Percentiles rank a stretch among this genome's conserved stretches.
Evolutionary conservation across 345 rosid species (phyloP).

Genomic region (Brassica cretica): DNA sequence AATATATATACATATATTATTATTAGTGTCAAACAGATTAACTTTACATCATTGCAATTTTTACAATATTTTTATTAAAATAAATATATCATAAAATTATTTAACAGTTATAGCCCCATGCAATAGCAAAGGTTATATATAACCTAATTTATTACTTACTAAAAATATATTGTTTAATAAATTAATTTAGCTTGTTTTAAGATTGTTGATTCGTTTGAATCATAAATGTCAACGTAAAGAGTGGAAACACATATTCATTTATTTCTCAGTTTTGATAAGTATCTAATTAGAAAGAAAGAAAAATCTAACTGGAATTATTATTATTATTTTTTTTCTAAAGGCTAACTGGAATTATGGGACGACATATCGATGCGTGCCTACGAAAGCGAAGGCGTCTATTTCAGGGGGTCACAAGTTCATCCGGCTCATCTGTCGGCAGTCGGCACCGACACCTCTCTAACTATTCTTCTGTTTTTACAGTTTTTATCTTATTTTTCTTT

Average conservation of each 20-base stretch:
- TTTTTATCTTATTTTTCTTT: slow-evolving; percentile 9
- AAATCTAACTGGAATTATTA: not conserved
- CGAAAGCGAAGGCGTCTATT: not conserved
- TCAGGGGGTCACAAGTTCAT: slow-evolving; percentile 28
- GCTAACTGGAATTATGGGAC: not conserved
- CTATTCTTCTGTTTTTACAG: slow-evolving; percentile 21
- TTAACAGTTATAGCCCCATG: not conserved
- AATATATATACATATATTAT: too few species aligned
- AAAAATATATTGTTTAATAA: not conserved
- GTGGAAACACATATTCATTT: not conserved
- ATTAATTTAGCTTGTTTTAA: too few species aligned
- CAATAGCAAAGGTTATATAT: not conserved
- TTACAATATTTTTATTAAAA: not conserved
- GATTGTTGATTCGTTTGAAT: not conserved
- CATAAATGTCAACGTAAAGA: not conserved
- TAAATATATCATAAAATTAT: not conserved
- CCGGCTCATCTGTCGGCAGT: slow-evolving; percentile 40
- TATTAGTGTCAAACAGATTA: too few species aligned
- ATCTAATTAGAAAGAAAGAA: not conserved
- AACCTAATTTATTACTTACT: not conserved
- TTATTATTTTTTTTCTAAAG: too few species aligned
- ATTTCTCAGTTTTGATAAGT: not conserved
- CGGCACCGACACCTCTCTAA: slow-evolving; percentile 41
- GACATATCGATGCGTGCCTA: not conserved
- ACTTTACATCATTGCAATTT: not conserved